phyloP scores from a whole-genome alignment of 306 rosid genomes.

The Boehmeria nivea region DNA sequence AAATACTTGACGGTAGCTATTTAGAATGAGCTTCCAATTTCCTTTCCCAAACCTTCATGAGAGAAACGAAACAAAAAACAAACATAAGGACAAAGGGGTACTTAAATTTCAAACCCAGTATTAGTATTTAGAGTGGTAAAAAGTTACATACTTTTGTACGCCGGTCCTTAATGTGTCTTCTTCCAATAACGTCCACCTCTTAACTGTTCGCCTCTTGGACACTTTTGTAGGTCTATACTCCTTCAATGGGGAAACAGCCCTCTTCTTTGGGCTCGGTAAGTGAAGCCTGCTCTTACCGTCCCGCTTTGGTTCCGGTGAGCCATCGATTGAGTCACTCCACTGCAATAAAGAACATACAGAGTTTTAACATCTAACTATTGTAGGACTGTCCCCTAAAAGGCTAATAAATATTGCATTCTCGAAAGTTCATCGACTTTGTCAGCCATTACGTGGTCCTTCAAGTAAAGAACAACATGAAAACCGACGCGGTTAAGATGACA shows the following conservation, averaged over 20 bases:
- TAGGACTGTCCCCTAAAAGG: too few relatives aligned
- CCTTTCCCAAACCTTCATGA: not conserved
- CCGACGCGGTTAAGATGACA: too few relatives aligned
- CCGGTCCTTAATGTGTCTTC: slow-evolving; percentile 65
- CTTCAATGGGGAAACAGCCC: slow-evolving; percentile 42
- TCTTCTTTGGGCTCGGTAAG: slow-evolving; percentile 41
- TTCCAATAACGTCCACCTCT: slow-evolving; percentile 65
- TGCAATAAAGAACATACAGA: slow-evolving; percentile 19
- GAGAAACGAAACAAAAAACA: not conserved
- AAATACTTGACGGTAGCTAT: slow-evolving; percentile 5
- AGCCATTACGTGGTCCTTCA: too few relatives aligned
- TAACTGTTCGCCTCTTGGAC: slow-evolving; percentile 38
- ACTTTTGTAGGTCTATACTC: slow-evolving; percentile 12
- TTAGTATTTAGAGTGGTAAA: too few relatives aligned
- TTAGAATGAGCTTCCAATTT: slow-evolving; percentile 6
- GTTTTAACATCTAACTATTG: too few relatives aligned
- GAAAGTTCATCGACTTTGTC: too few relatives aligned
- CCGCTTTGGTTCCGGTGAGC: slow-evolving; percentile 19
- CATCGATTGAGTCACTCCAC: slow-evolving; percentile 73
- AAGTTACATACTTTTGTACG: slow-evolving; percentile 47
- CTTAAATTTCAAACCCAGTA: not conserved
- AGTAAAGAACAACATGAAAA: too few relatives aligned
- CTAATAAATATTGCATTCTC: too few relatives aligned
- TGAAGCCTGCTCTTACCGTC: slow-evolving; percentile 8
- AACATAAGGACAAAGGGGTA: not conserved